Evolutionary conservation across 441 rosid species (phyloP).

Genomic region (Adansonia grandidieri): DNA sequence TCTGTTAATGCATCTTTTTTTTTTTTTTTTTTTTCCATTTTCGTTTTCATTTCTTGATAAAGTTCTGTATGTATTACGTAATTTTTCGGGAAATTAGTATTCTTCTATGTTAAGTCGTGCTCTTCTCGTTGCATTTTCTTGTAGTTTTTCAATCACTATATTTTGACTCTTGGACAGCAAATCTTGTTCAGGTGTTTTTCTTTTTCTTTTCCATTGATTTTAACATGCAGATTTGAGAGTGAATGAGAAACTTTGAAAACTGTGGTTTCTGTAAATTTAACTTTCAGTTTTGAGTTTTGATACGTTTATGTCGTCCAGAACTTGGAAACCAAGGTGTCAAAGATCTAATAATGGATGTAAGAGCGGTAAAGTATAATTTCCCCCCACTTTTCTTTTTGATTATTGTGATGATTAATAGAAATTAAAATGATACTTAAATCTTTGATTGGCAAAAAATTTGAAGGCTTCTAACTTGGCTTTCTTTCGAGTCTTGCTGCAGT

Average conservation of each 20-base stretch:
- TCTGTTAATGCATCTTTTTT: neutral
- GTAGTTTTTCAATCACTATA: neutral
- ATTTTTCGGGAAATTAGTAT: neutral
- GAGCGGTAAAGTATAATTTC: no score
- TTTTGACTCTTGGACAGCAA: neutral
- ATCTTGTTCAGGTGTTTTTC: neutral
- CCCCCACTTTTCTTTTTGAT: no score
- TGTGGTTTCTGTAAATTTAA: neutral
- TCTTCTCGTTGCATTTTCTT: neutral
- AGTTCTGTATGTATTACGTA: neutral
- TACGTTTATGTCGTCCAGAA: neutral
- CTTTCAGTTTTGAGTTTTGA: neutral
- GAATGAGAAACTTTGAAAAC: no score
- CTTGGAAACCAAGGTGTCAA: neutral
- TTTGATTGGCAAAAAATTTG: neutral
- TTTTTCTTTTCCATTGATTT: neutral
- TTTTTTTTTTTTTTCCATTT: neutral
- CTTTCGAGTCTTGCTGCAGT: neutral
- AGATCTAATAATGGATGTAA: slow-evolving; percentile 1
- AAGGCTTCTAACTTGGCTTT: neutral
- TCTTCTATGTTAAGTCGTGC: neutral
- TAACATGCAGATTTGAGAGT: no score
- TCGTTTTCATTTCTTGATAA: neutral
- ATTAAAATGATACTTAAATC: no score
- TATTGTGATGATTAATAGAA: no score